phyloP scores from a whole-genome alignment of 805 yeast genomes.

The Wickerhamomyces canadensis region DNA sequence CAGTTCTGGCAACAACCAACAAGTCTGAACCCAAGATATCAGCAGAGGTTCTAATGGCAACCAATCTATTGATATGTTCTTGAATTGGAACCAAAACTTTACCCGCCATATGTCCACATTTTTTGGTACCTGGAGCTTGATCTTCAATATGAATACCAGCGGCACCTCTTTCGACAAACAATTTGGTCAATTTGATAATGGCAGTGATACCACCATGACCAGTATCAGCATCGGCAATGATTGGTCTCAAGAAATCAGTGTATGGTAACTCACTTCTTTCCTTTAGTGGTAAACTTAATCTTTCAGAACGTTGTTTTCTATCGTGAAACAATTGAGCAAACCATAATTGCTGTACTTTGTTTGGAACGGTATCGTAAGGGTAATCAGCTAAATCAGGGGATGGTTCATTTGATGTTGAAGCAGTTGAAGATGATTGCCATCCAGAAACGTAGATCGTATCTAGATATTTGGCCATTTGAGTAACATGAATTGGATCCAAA shows the following conservation, averaged over 20 bases:
- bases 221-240: slow-evolving; percentile 96
- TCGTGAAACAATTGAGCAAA: slow-evolving; percentile 97
- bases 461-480: slow-evolving; percentile 95
- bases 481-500: slow-evolving; percentile 88
- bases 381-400: slow-evolving; percentile 98
- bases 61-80: slow-evolving; percentile 92
- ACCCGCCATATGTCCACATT: slow-evolving; percentile 99
- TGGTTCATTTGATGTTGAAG: slow-evolving; percentile 96
- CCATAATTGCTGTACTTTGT: slow-evolving; percentile 95
- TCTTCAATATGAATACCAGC: slow-evolving; percentile 99
- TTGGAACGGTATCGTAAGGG: slow-evolving; percentile 98
- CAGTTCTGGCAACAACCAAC: slow-evolving; percentile 90
- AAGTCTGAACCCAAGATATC: slow-evolving; percentile 88
- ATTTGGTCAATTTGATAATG: slow-evolving; percentile 87
- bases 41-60: slow-evolving; percentile 92
- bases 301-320: slow-evolving; percentile 84
- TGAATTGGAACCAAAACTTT: slow-evolving; percentile 96
- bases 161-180: slow-evolving; percentile 97
- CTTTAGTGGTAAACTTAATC: slow-evolving; percentile 44
- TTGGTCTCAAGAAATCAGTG: slow-evolving; percentile 88
- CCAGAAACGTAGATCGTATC: slow-evolving; percentile 94
- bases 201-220: slow-evolving; percentile 99
- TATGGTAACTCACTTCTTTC: slow-evolving; percentile 68
- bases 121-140: slow-evolving; percentile 98
- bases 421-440: slow-evolving; percentile 98